Evolutionary conservation across 306 rosid species (phyloP), one percentile per base, ranked within the genome.

Genomic region (Luffa acutangula): DNA sequence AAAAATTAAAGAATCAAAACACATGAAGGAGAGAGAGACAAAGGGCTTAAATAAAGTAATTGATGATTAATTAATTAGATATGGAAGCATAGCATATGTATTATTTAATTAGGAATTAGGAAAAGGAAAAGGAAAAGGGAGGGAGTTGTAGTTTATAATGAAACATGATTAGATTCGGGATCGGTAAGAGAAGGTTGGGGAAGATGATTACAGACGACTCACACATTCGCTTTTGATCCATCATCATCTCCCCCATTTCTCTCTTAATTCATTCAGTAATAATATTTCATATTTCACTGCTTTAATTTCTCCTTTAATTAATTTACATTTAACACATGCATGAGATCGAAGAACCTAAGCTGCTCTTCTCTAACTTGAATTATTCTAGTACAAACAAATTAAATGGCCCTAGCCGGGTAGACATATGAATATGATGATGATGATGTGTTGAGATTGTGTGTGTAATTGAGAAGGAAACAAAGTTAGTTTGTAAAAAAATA

Each of bases 121-220:
- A 58, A 65, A 65, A 3, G 45, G 9, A 5, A 25, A 10, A 64
- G 18, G 71, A 7, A 14, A 14, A 6, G n/a, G 5, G 73, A 15
- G 31, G 31, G 45, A 42, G 49, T 17, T 66, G 48, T 39, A 66
- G 5, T 75, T 57, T 64, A 48, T 18, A 66, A 74, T 46, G 60
- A 85, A 86, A 82, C 84, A 76, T 81, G 81, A 43, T 84, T 85
- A 80, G 93, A 93, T 88, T 89, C 84, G 89, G 93, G 88, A 86
- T 87, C 92, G 83, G 84, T 63, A 86, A 85, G 87, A 76, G 72
- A 69, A 43, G 52, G 53, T 87, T 85, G 96, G 93, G 92, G 82
- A 84, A 82, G 87, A 93, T 94, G 92, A 92, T 94, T 92, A 74
- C 88, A 78, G 88, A 90, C 81, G 90, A 84, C 90, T 11, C 45